A percentile compares a stretch with the other conserved stretches of the same genome.
Evolutionary conservation across 2,329 filamentous ascomycete genomes (phyloP).

Genomic region (Blastomyces percursus): DNA sequence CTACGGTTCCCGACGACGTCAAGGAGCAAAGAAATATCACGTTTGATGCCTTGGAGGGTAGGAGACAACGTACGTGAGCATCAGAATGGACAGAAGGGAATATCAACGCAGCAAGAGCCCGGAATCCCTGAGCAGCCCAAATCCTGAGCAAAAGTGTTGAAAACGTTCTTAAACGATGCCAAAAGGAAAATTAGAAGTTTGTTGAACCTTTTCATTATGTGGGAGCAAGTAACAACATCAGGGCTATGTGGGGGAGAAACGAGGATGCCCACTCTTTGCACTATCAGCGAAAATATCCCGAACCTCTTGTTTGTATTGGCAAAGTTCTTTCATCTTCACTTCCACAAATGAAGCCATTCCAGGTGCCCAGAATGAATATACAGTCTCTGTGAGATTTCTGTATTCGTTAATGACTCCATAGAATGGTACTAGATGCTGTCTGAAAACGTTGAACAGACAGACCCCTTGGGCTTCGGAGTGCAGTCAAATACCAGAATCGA

Average conservation of each 20-base stretch:
- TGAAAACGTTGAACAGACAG: conserved; percentile 10
- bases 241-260: no score
- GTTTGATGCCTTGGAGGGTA: no score
- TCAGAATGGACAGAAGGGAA: conserved; percentile 3
- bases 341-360: conserved; percentile 11
- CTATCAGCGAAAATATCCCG: conserved; percentile 4
- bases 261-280: neutral
- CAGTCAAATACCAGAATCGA: conserved; percentile 10
- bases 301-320: conserved; percentile 7
- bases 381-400: neutral
- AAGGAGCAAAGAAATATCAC: no score
- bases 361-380: conserved; percentile 10
- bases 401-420: neutral
- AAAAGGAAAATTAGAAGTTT: neutral
- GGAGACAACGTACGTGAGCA: no score
- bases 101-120: neutral
- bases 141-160: neutral
- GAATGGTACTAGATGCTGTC: neutral
- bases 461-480: conserved; percentile 7
- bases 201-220: neutral
- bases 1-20: no score
- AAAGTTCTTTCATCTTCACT: conserved; percentile 2
- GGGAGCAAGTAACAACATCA: neutral
- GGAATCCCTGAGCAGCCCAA: neutral
- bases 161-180: neutral